phyloP scores from a whole-genome alignment of 2,329 filamentous ascomycete genomes.

The Colletotrichum limetticola region DNA sequence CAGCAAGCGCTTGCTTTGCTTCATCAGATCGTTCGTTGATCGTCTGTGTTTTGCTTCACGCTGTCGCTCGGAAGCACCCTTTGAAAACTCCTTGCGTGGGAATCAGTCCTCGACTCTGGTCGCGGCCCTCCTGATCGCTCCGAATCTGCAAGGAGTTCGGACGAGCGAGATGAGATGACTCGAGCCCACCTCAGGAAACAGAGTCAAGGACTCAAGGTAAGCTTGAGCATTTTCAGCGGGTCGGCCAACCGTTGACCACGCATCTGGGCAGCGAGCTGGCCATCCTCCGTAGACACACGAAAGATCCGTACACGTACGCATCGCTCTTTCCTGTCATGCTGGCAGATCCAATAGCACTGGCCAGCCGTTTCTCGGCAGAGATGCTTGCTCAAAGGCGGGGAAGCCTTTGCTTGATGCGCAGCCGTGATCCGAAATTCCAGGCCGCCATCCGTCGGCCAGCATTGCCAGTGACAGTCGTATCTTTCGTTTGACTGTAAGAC shows the following conservation, averaged over 20 bases:
- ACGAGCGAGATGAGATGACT: conserved; percentile 33
- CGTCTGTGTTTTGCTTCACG: conserved; percentile 3
- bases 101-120: not conserved
- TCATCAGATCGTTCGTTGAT: conserved; percentile 2
- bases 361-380: conserved; percentile 2
- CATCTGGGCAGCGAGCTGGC: not conserved
- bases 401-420: conserved; percentile 18
- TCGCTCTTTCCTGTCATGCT: conserved; percentile 5
- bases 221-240: conserved; percentile 23
- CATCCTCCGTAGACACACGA: not conserved
- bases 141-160: conserved; percentile 30
- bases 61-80: not conserved
- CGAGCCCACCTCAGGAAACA: conserved; percentile 9
- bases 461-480: conserved; percentile 5
- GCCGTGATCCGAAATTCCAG: conserved; percentile 27
- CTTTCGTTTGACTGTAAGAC: conserved; percentile 23
- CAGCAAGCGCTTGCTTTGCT: conserved; percentile 6
- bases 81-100: not conserved
- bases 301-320: conserved; percentile 16
- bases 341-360: not conserved
- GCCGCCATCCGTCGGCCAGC: conserved; percentile 17
- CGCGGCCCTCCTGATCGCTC: not conserved
- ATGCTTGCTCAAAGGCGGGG: conserved; percentile 1
- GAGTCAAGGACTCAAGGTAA: conserved; percentile 13
- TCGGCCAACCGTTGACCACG: not conserved